Evolutionary conservation across 768 basidiomycete species (phyloP).

Genomic region (Tulasnella sp.): DNA sequence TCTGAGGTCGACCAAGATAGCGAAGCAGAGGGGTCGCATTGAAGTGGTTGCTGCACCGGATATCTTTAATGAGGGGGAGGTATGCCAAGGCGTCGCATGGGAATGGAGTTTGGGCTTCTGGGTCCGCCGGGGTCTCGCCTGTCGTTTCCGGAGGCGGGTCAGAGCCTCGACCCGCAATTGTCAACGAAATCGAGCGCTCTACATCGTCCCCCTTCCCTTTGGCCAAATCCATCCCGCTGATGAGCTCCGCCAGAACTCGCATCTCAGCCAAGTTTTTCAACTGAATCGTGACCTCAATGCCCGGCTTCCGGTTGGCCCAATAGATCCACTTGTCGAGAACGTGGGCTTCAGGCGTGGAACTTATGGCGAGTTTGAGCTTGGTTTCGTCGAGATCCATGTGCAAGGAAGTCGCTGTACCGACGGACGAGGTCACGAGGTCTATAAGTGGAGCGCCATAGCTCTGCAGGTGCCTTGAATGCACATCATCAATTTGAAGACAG

Average conservation of each 20-base stretch:
- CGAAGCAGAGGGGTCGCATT: neutral
- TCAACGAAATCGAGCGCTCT: neutral
- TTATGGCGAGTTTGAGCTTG: constrained; percentile 4
- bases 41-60: neutral
- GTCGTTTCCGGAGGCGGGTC: neutral
- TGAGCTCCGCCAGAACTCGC: neutral
- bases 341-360: neutral
- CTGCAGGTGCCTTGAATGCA: neutral
- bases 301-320: constrained; percentile 7
- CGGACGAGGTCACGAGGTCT: neutral
- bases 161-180: neutral
- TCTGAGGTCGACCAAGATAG: constrained; percentile 5
- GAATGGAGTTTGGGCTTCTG: neutral
- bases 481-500: neutral
- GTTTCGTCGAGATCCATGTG: neutral
- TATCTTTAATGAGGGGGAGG: neutral
- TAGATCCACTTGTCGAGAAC: constrained; percentile 5
- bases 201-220: neutral
- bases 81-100: neutral
- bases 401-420: neutral
- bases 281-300: constrained; percentile 1
- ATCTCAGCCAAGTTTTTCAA: neutral
- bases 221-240: constrained; percentile 4
- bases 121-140: neutral
- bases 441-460: neutral